A percentile compares a stretch with the other conserved stretches of the same genome.
These are phyloP conservation scores for Panaeolus papilionaceus DNA, from an alignment of 768 basidiomycete genomes.

Conservation along the genomic window DNA sequence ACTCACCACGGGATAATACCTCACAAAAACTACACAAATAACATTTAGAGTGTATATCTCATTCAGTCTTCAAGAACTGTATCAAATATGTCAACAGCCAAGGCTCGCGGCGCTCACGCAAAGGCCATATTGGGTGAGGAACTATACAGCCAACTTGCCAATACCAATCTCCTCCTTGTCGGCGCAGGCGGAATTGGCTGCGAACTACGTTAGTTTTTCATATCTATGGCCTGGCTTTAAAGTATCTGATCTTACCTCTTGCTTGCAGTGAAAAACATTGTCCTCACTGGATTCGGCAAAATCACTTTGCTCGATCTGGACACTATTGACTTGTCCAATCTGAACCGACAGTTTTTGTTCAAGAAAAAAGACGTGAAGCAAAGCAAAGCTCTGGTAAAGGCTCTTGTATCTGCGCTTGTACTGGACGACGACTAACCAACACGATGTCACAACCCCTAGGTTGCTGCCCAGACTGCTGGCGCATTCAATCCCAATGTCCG, in stretches of 20 bases:
- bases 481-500: conserved; percentile 89
- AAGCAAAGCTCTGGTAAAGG: conserved; percentile 85
- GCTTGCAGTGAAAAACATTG: conserved; percentile 89
- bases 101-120: conserved; percentile 65
- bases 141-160: conserved; percentile 62
- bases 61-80: neutral
- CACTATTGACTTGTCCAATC: conserved; percentile 97
- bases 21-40: neutral
- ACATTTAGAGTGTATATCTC: neutral
- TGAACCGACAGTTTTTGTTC: conserved; percentile 97
- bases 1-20: neutral
- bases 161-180: conserved; percentile 82
- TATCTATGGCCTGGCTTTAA: neutral
- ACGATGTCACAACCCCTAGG: conserved; percentile 43
- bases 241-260: neutral
- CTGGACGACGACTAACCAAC: neutral
- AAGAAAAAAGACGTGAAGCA: conserved; percentile 97
- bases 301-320: conserved; percentile 96
- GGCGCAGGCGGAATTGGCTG: conserved; percentile 98
- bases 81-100: conserved; percentile 49
- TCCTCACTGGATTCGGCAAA: conserved; percentile 89
- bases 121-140: conserved; percentile 82
- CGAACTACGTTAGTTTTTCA: conserved; percentile 74
- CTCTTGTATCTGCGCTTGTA: neutral
- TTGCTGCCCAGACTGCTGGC: conserved; percentile 82